These are phyloP conservation scores for Monosporozyma yasuniensis DNA, from an alignment of 805 yeast genomes.

Conservation along the genomic window DNA sequence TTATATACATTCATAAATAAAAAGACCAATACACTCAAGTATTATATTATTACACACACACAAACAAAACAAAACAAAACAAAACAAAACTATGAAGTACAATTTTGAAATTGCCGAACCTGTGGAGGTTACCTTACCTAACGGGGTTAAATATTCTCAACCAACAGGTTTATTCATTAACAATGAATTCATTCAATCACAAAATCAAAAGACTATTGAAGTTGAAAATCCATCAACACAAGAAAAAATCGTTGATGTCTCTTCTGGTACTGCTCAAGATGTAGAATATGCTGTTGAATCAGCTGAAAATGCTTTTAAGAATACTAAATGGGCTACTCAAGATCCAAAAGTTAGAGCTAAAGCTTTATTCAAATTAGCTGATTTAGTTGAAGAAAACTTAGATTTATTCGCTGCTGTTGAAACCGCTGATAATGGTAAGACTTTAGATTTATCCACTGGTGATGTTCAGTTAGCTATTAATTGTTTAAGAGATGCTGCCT, in stretches of 20 bases:
- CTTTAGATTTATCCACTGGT: constrained; percentile 54
- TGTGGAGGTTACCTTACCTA: constrained; percentile 48
- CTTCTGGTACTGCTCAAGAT: constrained; percentile 51
- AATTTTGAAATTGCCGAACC: constrained; percentile 22
- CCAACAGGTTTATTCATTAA: constrained; percentile 87
- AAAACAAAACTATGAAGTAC: constrained; percentile 1
- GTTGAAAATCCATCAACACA: constrained; percentile 57
- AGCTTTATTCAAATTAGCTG: constrained; percentile 53
- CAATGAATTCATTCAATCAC: constrained; percentile 62
- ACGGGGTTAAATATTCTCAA: constrained; percentile 58
- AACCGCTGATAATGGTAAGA: constrained; percentile 70
- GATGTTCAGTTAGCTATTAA: constrained; percentile 58
- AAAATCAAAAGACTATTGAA: constrained; percentile 45
- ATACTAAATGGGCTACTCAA: constrained; percentile 45
- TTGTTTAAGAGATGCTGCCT: constrained; percentile 64
- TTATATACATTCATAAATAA: not conserved
- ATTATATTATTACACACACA: constrained; percentile 24
- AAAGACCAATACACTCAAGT: constrained; percentile 39
- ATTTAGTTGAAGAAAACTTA: constrained; percentile 52
- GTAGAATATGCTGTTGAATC: constrained; percentile 62
- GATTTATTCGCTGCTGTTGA: constrained; percentile 63
- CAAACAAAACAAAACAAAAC: constrained; percentile 2
- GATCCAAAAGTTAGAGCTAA: constrained; percentile 51
- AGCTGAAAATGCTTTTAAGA: constrained; percentile 53
- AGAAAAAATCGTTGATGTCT: constrained; percentile 48